Percentiles rank a stretch among this genome's conserved stretches.
phyloP scores from a whole-genome alignment of 352 stramenopile genomes.

The Halophytophthora batemanensis region DNA sequence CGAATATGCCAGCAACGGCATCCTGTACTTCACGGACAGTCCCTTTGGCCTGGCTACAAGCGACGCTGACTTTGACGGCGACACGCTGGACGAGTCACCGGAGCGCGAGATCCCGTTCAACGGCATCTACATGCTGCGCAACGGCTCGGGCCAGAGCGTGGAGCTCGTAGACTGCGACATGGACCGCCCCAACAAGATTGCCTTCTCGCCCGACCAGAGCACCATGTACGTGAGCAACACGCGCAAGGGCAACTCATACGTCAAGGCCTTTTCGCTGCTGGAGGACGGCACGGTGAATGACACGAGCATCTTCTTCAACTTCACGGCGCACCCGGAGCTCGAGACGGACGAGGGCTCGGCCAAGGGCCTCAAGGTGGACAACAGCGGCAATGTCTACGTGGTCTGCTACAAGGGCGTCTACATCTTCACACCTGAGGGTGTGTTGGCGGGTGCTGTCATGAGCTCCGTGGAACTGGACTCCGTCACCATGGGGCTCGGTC shows the following conservation, averaged over 20 bases:
- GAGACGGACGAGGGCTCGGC: conserved; percentile 56
- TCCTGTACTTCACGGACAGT: conserved; percentile 81
- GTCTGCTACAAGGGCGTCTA: conserved; percentile 74
- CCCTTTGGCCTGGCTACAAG: conserved; percentile 68
- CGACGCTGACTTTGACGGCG: conserved; percentile 52
- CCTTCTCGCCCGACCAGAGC: conserved; percentile 67
- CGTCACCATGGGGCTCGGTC: conserved; percentile 61
- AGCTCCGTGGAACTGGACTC: conserved; percentile 54
- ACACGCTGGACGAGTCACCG: conserved; percentile 63
- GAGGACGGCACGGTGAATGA: conserved; percentile 48
- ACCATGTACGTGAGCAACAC: conserved; percentile 83
- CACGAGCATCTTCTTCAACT: conserved; percentile 74
- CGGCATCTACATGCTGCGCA: conserved; percentile 67
- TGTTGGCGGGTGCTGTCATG: conserved; percentile 54
- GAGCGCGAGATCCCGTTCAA: conserved; percentile 79
- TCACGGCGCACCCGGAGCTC: conserved; percentile 62
- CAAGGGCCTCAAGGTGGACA: conserved; percentile 73
- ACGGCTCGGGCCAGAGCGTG: conserved; percentile 40
- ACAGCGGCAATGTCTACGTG: conserved; percentile 73
- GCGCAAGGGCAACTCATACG: conserved; percentile 70
- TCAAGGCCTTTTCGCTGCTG: conserved; percentile 66
- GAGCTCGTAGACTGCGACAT: conserved; percentile 70
- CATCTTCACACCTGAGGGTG: conserved; percentile 53
- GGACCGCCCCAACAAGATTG: conserved; percentile 82
- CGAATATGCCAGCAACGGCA: conserved; percentile 56